Evolutionary conservation across 2,329 filamentous ascomycete genomes (phyloP).

Genomic region (Botrytis aclada): DNA sequence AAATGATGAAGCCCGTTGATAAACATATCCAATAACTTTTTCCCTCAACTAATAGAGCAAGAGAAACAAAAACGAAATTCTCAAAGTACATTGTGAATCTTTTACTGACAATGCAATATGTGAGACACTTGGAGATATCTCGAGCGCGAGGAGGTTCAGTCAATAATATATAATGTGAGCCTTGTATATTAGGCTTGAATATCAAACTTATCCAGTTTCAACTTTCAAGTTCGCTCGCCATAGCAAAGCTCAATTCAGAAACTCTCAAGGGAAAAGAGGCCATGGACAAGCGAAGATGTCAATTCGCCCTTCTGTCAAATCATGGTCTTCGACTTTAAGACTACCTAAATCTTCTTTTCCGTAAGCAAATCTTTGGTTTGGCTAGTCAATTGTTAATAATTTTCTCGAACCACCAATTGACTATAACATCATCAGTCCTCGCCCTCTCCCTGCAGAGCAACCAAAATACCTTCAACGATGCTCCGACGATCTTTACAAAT

Average conservation of each 20-base stretch:
- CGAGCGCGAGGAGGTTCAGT: neutral
- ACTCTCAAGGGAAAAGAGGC: neutral
- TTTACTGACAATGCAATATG: neutral
- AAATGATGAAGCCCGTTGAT: neutral
- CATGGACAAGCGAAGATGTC: slow-evolving; percentile 34
- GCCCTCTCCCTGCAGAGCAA: slow-evolving; percentile 44
- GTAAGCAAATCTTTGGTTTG: slow-evolving; percentile 43
- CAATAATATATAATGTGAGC: neutral
- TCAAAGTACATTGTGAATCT: neutral
- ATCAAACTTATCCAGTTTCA: neutral
- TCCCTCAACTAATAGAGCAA: neutral
- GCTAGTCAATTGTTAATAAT: slow-evolving; percentile 20
- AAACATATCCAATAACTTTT: neutral
- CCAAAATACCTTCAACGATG: slow-evolving; percentile 67
- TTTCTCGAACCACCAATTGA: slow-evolving; percentile 16
- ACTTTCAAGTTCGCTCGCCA: neutral
- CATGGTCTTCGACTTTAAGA: slow-evolving; percentile 71
- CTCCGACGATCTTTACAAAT: slow-evolving; percentile 83
- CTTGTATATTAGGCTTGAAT: neutral
- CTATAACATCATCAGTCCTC: slow-evolving; percentile 30
- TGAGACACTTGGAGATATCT: too few species aligned
- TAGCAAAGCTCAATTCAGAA: neutral
- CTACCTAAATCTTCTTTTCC: slow-evolving; percentile 74
- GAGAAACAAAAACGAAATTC: neutral
- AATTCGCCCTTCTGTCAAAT: slow-evolving; percentile 44